Evolutionary conservation across 192 early-diverging fungal species (phyloP), one percentile per base, ranked within the genome.

Genomic region (Mortierella claussenii): DNA sequence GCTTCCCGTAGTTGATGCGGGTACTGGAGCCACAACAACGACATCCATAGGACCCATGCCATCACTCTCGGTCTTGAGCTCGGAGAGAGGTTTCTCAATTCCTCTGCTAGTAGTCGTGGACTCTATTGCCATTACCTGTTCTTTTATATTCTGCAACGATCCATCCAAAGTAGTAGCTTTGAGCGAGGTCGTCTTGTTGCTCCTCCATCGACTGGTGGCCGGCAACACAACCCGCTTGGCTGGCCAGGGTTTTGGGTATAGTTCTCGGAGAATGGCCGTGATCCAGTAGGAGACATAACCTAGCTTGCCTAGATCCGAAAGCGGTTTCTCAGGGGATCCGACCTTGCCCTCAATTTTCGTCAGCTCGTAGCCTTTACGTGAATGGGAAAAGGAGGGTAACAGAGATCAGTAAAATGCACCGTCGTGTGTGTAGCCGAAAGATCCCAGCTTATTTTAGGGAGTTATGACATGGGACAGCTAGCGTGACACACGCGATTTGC

Each of bases 201-300:
- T 60, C 47, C 40, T 69, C 11, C 67, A 24, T 21, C 67, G 56
- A 44, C 11, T 54, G 18, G 27, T 23, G 17, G 37, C 56, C 43
- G n/a, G 51, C 31, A 49, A 20, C 18, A 40, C 21, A 51, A 15
- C 48, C 7, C 55, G 46, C 21, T 37, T 51, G 18, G 46, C 61
- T 43, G 46, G 79, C 78, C 63, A 83, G 17, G 30, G 63, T 52
- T 51, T 65, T 4, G 45, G 69, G 46, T 83, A 79, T 57, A 88
- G 52, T 17, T 83, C 80, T 6, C 80, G 63, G 2, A 94, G 31
- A 12, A 94, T 70, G 12, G 90, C 90, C 7, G 90, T 83, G 46
- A 89, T 87, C 95, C 95, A 97, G 64, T 92, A 95, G 7, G 90
- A 89, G 46, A 88, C 75, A 67, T 95, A 97, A 30, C 93, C 90